Evolutionary conservation across 768 basidiomycete genomes (phyloP).

Genomic region (Macrolepiota dolichaula): DNA sequence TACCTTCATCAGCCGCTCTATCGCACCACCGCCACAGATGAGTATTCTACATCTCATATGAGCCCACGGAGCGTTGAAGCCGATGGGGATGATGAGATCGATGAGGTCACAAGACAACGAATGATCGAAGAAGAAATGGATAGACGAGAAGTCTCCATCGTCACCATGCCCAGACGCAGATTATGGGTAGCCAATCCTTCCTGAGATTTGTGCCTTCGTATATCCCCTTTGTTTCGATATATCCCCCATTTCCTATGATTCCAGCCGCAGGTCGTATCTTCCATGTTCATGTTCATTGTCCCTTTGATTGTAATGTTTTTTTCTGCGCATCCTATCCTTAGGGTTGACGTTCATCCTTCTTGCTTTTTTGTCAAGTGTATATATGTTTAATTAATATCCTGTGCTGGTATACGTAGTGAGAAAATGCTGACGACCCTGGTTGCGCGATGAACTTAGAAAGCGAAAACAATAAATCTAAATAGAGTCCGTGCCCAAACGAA

Average conservation of each 20-base stretch:
- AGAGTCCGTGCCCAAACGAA: background rate
- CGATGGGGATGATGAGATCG: constrained; percentile 66
- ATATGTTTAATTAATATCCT: constrained; percentile 11
- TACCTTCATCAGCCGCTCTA: constrained; percentile 74
- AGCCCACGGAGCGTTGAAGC: constrained; percentile 50
- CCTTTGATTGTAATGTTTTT: background rate
- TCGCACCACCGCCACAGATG: constrained; percentile 37
- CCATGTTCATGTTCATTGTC: background rate
- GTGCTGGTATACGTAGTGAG: constrained; percentile 7
- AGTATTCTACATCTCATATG: constrained; percentile 29
- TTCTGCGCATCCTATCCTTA: background rate
- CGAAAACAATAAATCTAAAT: background rate
- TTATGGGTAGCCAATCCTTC: constrained; percentile 74
- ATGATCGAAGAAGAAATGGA: constrained; percentile 82
- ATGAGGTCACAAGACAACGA: constrained; percentile 70
- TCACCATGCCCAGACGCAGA: constrained; percentile 71
- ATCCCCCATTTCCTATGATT: too few relatives aligned
- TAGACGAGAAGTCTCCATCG: constrained; percentile 79
- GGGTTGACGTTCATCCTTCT: background rate
- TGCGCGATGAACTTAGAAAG: background rate
- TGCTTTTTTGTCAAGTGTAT: constrained; percentile 1
- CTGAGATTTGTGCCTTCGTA: constrained; percentile 19
- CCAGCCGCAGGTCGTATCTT: too few relatives aligned
- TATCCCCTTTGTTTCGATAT: background rate
- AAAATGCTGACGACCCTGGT: background rate